Base-by-base conservation (phyloP, 2,329 filamentous ascomycete species). In the Escovopsis sp. region DNA sequence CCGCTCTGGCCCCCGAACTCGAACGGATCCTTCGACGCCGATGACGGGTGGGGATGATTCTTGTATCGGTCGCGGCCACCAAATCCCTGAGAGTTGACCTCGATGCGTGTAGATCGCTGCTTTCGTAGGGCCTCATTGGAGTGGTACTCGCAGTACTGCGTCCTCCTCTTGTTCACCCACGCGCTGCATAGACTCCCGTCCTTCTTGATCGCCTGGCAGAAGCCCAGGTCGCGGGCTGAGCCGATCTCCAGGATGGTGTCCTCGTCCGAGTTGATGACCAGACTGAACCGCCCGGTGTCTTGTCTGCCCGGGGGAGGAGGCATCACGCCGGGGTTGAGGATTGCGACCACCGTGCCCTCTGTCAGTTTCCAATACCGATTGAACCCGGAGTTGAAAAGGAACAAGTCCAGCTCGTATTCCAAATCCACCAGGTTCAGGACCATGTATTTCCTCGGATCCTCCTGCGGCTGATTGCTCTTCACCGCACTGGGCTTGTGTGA, bases 201-300 rank as follows among this genome's bases (percentile, higher is more conserved):
- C 49, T 82, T 88, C 53, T 82, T 85, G 43, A 85, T 63, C 6
- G 77, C 75, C 51, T 87, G 85, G 59, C 90, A 98, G 53, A 80
- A 93, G 1, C 83, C 86, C 3, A 98, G 63, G 55, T 98, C 88
- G 33, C 86, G 70, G 10, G 87, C 75, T 16, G 67, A 72, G 27
- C 92, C 90, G 35, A 98, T 72, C 53, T 98, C 92, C 12, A 98
- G 71, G 26, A 98, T 75, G 0, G 79, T 88, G 50, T 98, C 90
- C 25, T 80, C 81, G 26, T 83, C 85, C 32, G 81, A 88, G 40
- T 80, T 82, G 43, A 98, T 71, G 12, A 85, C 81, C 4, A 98
- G 65, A 34, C 78, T 84, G 58, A 96, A 98, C 23, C 76, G 74
- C 18, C 86, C 86, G 0, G 81, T 88, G 42, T 87, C 82, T 13